Evolutionary conservation across 2,329 filamentous ascomycete genomes (phyloP).

Genomic region (Diaporthe helianthi): DNA sequence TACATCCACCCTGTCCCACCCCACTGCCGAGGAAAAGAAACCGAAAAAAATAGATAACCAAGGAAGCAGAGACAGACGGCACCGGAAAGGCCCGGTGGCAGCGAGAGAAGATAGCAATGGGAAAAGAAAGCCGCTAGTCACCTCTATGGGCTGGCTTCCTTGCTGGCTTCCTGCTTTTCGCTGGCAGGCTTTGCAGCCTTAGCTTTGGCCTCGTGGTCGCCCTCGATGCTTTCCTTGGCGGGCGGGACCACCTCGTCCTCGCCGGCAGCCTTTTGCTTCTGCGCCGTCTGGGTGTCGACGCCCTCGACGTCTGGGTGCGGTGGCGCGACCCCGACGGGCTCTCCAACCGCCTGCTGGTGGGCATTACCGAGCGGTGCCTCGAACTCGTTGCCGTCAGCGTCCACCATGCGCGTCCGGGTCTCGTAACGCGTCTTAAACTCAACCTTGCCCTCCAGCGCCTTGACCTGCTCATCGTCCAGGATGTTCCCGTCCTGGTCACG

Average conservation of each 20-base stretch:
- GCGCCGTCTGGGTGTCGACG: slow-evolving; percentile 64
- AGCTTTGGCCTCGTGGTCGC: slow-evolving; percentile 64
- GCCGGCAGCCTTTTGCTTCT: slow-evolving; percentile 46
- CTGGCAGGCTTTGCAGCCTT: slow-evolving; percentile 67
- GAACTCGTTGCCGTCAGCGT: slow-evolving; percentile 82
- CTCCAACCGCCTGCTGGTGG: not conserved
- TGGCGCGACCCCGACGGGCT: slow-evolving; percentile 52
- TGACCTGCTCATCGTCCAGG: slow-evolving; percentile 82
- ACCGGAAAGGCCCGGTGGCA: not conserved
- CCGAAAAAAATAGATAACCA: not conserved
- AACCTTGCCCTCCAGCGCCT: slow-evolving; percentile 86
- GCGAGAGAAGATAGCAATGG: not conserved
- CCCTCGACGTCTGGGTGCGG: slow-evolving; percentile 69
- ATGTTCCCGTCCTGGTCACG: slow-evolving; percentile 93
- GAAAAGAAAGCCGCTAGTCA: slow-evolving; percentile 36
- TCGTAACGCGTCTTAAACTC: slow-evolving; percentile 96
- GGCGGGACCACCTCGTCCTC: slow-evolving; percentile 48
- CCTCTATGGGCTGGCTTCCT: slow-evolving; percentile 17
- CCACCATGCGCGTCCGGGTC: slow-evolving; percentile 86
- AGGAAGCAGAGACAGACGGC: not conserved
- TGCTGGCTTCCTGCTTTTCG: slow-evolving; percentile 64
- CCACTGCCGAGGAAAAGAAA: not conserved
- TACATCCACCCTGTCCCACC: slow-evolving; percentile 8
- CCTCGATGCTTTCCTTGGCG: slow-evolving; percentile 61
- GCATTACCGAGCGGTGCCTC: slow-evolving; percentile 48